Percentiles rank a stretch among this genome's conserved stretches.
Evolutionary conservation across 768 basidiomycete species (phyloP).

Genomic region (Phlegmacium glaucopus): DNA sequence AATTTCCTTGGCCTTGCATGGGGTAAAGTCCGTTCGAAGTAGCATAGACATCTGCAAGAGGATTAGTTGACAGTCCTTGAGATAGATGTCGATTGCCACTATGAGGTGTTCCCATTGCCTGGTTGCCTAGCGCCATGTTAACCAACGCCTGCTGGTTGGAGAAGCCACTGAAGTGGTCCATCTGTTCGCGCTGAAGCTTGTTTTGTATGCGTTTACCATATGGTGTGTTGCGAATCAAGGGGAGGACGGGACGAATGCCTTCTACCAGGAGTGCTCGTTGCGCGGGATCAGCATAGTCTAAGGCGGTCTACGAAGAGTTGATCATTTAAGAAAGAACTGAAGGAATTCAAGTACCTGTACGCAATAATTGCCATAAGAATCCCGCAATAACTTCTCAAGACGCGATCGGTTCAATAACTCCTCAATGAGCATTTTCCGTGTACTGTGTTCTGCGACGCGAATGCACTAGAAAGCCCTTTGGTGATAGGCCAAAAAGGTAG

Average conservation of each 20-base stretch:
- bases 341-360: slow-evolving; percentile 59
- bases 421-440: slow-evolving; percentile 91
- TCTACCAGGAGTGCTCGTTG: slow-evolving; percentile 94
- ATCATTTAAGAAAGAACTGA: neutral
- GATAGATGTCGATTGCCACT: slow-evolving; percentile 54
- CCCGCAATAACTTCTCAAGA: slow-evolving; percentile 91
- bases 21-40: slow-evolving; percentile 60
- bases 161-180: slow-evolving; percentile 63
- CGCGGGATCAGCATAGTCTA: slow-evolving; percentile 95
- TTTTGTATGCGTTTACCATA: slow-evolving; percentile 99
- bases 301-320: slow-evolving; percentile 65
- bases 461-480: slow-evolving; percentile 49
- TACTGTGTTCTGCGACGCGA: slow-evolving; percentile 93
- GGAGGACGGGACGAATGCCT: slow-evolving; percentile 96
- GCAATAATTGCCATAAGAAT: slow-evolving; percentile 96
- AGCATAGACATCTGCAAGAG: slow-evolving; percentile 64
- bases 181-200: slow-evolving; percentile 93
- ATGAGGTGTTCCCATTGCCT: slow-evolving; percentile 46
- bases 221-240: slow-evolving; percentile 97
- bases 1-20: slow-evolving; percentile 51
- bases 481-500: neutral
- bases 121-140: slow-evolving; percentile 55
- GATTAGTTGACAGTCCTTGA: slow-evolving; percentile 50
- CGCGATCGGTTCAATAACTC: slow-evolving; percentile 93
- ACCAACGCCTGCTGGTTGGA: slow-evolving; percentile 58